phyloP scores from a whole-genome alignment of 306 rosid species.

The Alnus glutinosa region DNA sequence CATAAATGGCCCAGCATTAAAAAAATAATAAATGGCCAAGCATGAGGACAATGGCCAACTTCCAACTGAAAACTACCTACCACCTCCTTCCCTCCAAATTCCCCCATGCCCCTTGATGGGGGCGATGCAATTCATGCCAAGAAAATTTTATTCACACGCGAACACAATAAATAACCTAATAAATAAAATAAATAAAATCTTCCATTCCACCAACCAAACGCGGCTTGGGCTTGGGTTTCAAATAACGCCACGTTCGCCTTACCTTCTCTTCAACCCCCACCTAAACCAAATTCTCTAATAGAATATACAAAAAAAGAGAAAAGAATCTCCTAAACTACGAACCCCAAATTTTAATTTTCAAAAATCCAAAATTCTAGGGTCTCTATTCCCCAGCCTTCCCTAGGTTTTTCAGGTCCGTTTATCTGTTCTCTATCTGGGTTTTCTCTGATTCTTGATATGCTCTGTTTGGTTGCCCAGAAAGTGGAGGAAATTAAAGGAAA shows the following conservation, averaged over 20 bases:
- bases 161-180: neutral
- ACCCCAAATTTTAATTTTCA: neutral
- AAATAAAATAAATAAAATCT: neutral
- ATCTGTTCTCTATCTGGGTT: neutral
- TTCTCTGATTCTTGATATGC: neutral
- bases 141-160: too few relatives aligned
- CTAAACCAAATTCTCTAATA: neutral
- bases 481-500: neutral
- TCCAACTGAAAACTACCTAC: conserved; percentile 48
- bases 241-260: conserved; percentile 33
- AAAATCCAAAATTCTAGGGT: conserved; percentile 35
- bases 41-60: conserved; percentile 19
- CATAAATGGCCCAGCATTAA: neutral
- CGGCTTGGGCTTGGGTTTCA: neutral
- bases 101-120: too few relatives aligned
- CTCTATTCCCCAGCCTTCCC: conserved; percentile 18
- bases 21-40: neutral
- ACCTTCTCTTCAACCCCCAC: conserved; percentile 22
- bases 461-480: conserved; percentile 13
- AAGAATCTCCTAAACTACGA: conserved; percentile 17
- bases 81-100: conserved; percentile 10
- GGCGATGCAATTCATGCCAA: neutral
- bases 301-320: neutral
- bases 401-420: conserved; percentile 45
- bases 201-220: conserved; percentile 30